Evolutionary conservation across 345 rosid species (phyloP).

Genomic region (Gossypium raimondii): DNA sequence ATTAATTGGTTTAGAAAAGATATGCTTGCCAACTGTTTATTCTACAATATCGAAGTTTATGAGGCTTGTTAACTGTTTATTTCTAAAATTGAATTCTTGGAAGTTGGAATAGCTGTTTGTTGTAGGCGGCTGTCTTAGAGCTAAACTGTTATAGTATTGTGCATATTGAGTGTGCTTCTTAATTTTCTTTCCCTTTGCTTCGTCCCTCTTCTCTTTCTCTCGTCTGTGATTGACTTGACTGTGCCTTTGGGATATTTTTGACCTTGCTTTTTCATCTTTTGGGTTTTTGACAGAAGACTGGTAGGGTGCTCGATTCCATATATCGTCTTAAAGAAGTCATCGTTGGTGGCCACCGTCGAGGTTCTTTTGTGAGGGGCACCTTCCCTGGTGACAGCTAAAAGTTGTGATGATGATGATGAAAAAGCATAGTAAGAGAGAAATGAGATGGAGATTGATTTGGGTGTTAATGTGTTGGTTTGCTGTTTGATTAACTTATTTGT

Average conservation of each 20-base stretch:
- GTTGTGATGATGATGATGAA: slow-evolving; percentile 32
- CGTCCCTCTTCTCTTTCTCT: not conserved
- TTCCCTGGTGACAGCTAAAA: slow-evolving; percentile 38
- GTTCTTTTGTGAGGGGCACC: slow-evolving; percentile 51
- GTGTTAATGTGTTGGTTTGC: slow-evolving; percentile 14
- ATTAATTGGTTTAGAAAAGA: not conserved
- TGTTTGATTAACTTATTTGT: slow-evolving; percentile 6
- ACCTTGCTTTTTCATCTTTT: not conserved
- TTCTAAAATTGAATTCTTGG: not conserved
- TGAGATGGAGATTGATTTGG: slow-evolving; percentile 9
- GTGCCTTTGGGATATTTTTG: not conserved
- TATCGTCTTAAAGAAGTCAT: slow-evolving; percentile 73
- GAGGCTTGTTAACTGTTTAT: not conserved
- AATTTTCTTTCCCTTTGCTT: not conserved
- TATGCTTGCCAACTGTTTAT: not conserved
- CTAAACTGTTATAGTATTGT: not conserved
- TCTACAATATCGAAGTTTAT: not conserved
- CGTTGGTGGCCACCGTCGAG: slow-evolving; percentile 67
- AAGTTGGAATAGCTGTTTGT: not conserved
- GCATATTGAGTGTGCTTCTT: not conserved
- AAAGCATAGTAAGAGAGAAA: slow-evolving; percentile 1
- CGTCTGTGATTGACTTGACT: not conserved
- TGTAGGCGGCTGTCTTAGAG: not conserved
- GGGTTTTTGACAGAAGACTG: slow-evolving; percentile 43
- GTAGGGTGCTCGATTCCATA: slow-evolving; percentile 67